Evolutionary conservation across 345 rosid species (phyloP), one percentile per base, ranked within the genome.

Genomic region (Ailanthus altissimus): DNA sequence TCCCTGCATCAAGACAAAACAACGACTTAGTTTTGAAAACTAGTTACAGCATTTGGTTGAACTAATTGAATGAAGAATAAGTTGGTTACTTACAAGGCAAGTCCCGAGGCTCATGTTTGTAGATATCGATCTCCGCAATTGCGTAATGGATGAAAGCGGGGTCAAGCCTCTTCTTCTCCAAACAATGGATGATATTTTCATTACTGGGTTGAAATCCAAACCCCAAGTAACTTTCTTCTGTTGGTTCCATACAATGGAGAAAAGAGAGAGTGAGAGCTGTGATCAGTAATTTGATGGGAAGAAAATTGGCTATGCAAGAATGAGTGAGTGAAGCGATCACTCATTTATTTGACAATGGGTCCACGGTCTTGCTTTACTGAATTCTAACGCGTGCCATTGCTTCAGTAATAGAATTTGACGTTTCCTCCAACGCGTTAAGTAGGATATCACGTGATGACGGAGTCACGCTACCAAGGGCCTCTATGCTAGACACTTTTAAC

Each of bases 31-130:
- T 32, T 1, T 32, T 1, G 3, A 32, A 32, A 32, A 32, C 38
- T 32, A 32, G 38, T n/a, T n/a, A 32, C 38, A 1, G 38, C 1
- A 32, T 32, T 32, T 32, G 38, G 3, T 32, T 1, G 3, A 32
- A 32, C 3, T 32, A 32, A 32, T 1, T 32, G 38, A 32, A 32
- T 32, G 38, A 3, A 5, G 6, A 3, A n/a, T n/a, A 43, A 20
- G 68, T 21, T 7, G 18, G 3, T 12, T 32, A 50, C 85, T 79
- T 74, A 87, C 90, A 57, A 57, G 84, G 84, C 49, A 87, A 61
- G 1, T 46, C 67, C 8, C 20, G 15, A 8, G 90, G 90, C 0
- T 85, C 84, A 56, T 5, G 43, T 2, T 38, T 60, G 70, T 67
- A 72, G 49, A 79, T 54, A 68, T 84, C 73, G 36, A 58, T 11